A percentile compares a stretch with the other conserved stretches of the same genome.
phyloP scores from a whole-genome alignment of 1,139 yeast genomes.

The Meyerozyma smithsonii region DNA sequence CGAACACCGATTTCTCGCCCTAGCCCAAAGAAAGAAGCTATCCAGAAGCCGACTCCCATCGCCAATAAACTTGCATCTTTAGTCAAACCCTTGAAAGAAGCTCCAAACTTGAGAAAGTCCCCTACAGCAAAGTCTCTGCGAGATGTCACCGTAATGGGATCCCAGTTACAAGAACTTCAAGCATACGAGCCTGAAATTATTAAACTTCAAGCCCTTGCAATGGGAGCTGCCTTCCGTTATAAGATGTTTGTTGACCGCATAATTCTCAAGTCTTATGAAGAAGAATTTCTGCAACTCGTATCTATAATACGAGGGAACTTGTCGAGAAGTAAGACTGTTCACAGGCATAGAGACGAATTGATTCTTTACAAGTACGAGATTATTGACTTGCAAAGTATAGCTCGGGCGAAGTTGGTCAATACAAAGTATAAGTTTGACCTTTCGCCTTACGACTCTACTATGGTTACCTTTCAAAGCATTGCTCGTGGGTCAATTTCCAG shows the following conservation, averaged over 20 bases:
- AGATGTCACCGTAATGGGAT: slow-evolving; percentile 5
- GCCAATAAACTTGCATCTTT: background rate
- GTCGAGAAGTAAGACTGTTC: slow-evolving; percentile 31
- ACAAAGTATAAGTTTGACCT: slow-evolving; percentile 12
- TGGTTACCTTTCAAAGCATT: slow-evolving; percentile 22
- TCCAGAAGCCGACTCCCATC: background rate
- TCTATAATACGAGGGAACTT: slow-evolving; percentile 40
- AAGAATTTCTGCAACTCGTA: slow-evolving; percentile 34
- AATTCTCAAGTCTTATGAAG: slow-evolving; percentile 51
- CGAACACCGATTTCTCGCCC: background rate
- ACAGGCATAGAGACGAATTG: slow-evolving; percentile 35
- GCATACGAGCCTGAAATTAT: slow-evolving; percentile 22
- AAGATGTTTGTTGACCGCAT: slow-evolving; percentile 56
- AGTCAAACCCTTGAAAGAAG: slow-evolving; percentile 9
- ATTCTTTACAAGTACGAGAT: slow-evolving; percentile 23
- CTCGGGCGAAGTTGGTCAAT: slow-evolving; percentile 22
- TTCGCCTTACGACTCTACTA: slow-evolving; percentile 6
- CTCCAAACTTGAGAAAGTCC: background rate
- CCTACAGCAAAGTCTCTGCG: background rate
- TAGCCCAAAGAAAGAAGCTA: background rate
- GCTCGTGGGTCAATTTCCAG: slow-evolving; percentile 25
- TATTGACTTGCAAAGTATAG: slow-evolving; percentile 33
- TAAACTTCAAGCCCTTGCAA: slow-evolving; percentile 55
- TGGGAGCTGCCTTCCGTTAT: slow-evolving; percentile 65
- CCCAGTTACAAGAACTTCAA: slow-evolving; percentile 24